Base-by-base conservation (phyloP, 2,329 filamentous ascomycete genomes). In the Camptophora hylomeconis region DNA sequence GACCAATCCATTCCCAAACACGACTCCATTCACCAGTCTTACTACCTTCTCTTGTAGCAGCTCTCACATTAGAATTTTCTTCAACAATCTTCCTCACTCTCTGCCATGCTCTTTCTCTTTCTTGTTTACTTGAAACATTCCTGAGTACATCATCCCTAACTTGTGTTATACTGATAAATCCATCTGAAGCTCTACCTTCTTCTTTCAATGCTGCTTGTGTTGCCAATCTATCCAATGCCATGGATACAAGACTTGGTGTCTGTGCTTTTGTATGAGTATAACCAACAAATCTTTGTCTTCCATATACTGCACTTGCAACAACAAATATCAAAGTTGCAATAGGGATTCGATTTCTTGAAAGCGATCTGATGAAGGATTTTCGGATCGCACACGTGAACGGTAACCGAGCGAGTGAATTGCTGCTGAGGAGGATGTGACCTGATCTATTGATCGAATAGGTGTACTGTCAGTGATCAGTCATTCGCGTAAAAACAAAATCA, bases 321-420 rank as follows among this genome's bases (percentile, higher is more conserved):
- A 67, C 41, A 9, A 60, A 10, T 7, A 46, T 45, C 51, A 64
- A 32, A 61, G 60, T 26, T 52, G 52, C 53, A 62, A 62, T 45
- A 61, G 58, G 56, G 53, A 61, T 46, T 60, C 58, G 51, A 61
- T 61, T 58, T 47, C 56, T 56, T 53, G 60, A 45, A 56, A 62
- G 49, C 55, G 57, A 52, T 50, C 60, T 55, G 53, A 58, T 45
- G 46, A 60, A 37, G 49, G 58, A 51, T 43, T 57, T 55, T 50
- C 57, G 57, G 53, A 58, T 42, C 49, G 58, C 51, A 44, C 59
- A 94, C 63, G 61, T 53, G 78, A 94, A 66, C 62, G 86, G 72
- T 78, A 95, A 69, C 57, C 79, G 72, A 69, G 86, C 80, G 76
- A 92, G 80, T 66, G 82, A 92, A 65, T 71, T 79, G 61, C 80